phyloP scores from a whole-genome alignment of 2,329 filamentous ascomycete genomes.

The Apiospora phragmitis region DNA sequence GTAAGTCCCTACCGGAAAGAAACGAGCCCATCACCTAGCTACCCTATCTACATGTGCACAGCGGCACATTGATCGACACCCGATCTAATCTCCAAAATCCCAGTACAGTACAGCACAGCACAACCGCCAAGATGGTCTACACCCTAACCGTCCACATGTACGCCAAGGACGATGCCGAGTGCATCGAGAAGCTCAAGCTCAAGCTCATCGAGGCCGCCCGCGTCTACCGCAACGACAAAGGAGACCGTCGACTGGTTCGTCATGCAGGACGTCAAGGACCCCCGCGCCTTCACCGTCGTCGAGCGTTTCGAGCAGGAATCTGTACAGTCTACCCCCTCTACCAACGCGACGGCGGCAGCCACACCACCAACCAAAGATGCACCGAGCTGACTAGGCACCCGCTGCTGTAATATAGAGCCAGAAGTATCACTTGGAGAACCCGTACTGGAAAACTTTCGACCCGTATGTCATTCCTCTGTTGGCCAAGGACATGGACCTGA shows the following conservation, averaged over 20 bases:
- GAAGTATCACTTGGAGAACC: slow-evolving; percentile 66
- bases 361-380: too few species aligned
- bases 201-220: slow-evolving; percentile 76
- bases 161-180: slow-evolving; percentile 65
- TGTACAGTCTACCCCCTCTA: slow-evolving; percentile 39
- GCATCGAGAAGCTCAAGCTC: slow-evolving; percentile 65
- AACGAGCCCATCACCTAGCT: not conserved
- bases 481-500: slow-evolving; percentile 68
- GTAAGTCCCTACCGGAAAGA: not conserved
- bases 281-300: slow-evolving; percentile 72
- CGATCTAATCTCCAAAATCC: not conserved
- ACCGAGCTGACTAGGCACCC: not conserved
- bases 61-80: not conserved
- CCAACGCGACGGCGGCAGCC: not conserved
- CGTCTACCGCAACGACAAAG: slow-evolving; percentile 70
- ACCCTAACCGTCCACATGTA: slow-evolving; percentile 70
- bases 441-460: slow-evolving; percentile 76
- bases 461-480: slow-evolving; percentile 68
- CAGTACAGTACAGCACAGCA: not conserved
- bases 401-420: slow-evolving; percentile 42
- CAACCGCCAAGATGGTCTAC: slow-evolving; percentile 57
- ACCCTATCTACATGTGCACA: not conserved
- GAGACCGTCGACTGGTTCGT: slow-evolving; percentile 74
- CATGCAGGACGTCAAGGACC: slow-evolving; percentile 72
- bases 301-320: slow-evolving; percentile 70